Conservation (phyloP, 192 early-diverging fungal genomes). For the Backusella tarrabulga region DNA sequence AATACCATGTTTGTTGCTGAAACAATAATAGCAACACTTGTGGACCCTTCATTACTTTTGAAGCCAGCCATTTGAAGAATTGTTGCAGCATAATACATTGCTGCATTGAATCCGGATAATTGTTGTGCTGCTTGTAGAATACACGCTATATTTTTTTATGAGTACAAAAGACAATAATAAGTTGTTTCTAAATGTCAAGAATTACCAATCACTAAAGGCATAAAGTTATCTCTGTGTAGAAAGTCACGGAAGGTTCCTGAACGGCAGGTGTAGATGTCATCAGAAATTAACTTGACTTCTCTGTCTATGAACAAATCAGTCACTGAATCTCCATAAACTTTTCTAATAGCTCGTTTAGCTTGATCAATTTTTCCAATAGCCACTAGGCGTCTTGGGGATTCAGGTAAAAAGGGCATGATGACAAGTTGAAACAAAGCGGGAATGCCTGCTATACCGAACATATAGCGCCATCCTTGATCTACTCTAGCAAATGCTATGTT, state of each 20-base stretch:
- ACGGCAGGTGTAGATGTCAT: conserved; percentile 31
- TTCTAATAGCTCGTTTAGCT: conserved; percentile 37
- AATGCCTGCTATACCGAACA: conserved; percentile 54
- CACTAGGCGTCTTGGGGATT: conserved; percentile 49
- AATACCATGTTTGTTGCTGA: conserved; percentile 47
- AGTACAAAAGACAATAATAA: neutral
- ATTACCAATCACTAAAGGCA: conserved; percentile 48
- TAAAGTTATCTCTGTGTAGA: conserved; percentile 23
- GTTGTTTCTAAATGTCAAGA: neutral
- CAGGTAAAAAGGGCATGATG: conserved; percentile 48
- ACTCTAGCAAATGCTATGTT: conserved; percentile 46
- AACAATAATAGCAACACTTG: conserved; percentile 48
- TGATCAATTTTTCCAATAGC: conserved; percentile 36
- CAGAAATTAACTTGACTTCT: conserved; percentile 34
- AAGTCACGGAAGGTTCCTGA: conserved; percentile 43
- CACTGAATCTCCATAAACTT: conserved; percentile 35
- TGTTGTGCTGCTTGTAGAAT: conserved; percentile 50
- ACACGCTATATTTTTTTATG: conserved; percentile 34
- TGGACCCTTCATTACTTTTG: conserved; percentile 43
- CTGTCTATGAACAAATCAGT: conserved; percentile 39
- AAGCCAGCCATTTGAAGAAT: conserved; percentile 60
- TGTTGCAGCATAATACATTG: conserved; percentile 56
- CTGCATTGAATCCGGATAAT: conserved; percentile 53
- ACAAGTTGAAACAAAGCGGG: conserved; percentile 49
- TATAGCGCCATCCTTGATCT: conserved; percentile 51